These are phyloP conservation scores for Kodamaea hsintzibuensis DNA, from an alignment of 805 yeast species.

Conservation along the genomic window DNA sequence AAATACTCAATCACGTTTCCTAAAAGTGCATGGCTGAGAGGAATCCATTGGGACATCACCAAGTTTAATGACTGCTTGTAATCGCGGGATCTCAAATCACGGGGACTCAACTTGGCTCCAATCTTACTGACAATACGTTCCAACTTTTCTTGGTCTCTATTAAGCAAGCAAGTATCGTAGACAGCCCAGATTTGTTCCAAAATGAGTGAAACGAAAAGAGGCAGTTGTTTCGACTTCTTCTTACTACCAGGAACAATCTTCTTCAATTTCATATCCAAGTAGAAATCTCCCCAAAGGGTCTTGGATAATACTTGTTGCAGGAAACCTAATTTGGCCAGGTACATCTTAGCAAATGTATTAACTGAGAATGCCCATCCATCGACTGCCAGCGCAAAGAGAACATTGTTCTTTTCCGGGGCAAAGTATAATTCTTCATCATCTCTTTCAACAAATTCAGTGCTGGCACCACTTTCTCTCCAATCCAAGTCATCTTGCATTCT, in stretches of 20 bases:
- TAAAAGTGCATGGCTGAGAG: slow-evolving; percentile 82
- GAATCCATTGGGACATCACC: slow-evolving; percentile 91
- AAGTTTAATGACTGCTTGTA: slow-evolving; percentile 58
- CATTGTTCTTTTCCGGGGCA: slow-evolving; percentile 84
- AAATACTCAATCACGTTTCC: slow-evolving; percentile 80
- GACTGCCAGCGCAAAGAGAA: slow-evolving; percentile 83
- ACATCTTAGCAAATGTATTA: slow-evolving; percentile 83
- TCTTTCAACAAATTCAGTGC: slow-evolving; percentile 61
- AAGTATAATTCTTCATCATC: slow-evolving; percentile 84
- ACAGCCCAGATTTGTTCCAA: slow-evolving; percentile 92
- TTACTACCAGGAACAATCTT: slow-evolving; percentile 71
- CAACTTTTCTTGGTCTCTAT: slow-evolving; percentile 67
- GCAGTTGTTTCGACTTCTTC: slow-evolving; percentile 60
- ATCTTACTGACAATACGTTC: slow-evolving; percentile 74
- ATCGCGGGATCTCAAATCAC: slow-evolving; percentile 82
- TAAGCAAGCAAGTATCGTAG: slow-evolving; percentile 66
- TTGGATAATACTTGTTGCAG: slow-evolving; percentile 75
- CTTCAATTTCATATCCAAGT: slow-evolving; percentile 85
- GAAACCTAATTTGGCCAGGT: slow-evolving; percentile 82
- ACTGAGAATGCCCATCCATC: slow-evolving; percentile 99
- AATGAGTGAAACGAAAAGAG: slow-evolving; percentile 83
- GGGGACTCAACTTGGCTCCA: slow-evolving; percentile 63
- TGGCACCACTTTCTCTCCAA: slow-evolving; percentile 67
- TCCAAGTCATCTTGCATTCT: slow-evolving; percentile 83
- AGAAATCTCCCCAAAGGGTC: slow-evolving; percentile 95